Conservation (phyloP, 1,284 basidiomycete species). For the Ganoderma multipileum region DNA sequence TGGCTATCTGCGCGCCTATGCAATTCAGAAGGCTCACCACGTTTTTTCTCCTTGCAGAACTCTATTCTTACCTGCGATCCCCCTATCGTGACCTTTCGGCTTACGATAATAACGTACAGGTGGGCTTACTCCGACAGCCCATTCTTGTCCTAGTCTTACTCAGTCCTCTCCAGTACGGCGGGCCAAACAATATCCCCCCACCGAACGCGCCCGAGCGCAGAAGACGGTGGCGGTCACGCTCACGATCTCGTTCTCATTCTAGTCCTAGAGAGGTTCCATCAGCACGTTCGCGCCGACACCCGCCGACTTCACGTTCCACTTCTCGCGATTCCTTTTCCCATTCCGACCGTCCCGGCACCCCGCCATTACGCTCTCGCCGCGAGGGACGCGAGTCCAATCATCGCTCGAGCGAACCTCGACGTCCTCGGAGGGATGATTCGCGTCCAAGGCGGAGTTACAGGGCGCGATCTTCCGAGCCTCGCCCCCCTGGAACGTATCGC, state of each 20-base stretch:
- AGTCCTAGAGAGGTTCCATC: conserved; percentile 6
- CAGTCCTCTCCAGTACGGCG: conserved; percentile 58
- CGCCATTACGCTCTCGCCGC: neutral
- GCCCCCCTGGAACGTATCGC: neutral
- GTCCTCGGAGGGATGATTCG: neutral
- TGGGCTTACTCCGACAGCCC: conserved; percentile 41
- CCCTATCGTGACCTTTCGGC: conserved; percentile 82
- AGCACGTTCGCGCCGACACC: conserved; percentile 13
- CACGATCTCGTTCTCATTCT: conserved; percentile 30
- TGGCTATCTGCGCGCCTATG: conserved; percentile 11
- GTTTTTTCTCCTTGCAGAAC: conserved; percentile 55
- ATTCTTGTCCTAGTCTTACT: conserved; percentile 12
- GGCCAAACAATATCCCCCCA: conserved; percentile 44
- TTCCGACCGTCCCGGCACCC: conserved; percentile 1
- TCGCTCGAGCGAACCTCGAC: neutral
- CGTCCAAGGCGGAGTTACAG: neutral
- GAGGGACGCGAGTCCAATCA: neutral
- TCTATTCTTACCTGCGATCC: conserved; percentile 86
- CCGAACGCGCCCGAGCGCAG: conserved; percentile 42
- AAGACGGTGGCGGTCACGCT: conserved; percentile 49
- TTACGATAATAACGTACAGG: conserved; percentile 86
- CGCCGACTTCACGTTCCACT: conserved; percentile 8
- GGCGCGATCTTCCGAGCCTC: neutral
- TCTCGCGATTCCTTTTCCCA: conserved; percentile 7
- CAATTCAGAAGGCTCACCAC: conserved; percentile 16